Percentiles rank a stretch among this genome's conserved stretches.
phyloP scores from a whole-genome alignment of 306 rosid species.

The Biancaea sappan region DNA sequence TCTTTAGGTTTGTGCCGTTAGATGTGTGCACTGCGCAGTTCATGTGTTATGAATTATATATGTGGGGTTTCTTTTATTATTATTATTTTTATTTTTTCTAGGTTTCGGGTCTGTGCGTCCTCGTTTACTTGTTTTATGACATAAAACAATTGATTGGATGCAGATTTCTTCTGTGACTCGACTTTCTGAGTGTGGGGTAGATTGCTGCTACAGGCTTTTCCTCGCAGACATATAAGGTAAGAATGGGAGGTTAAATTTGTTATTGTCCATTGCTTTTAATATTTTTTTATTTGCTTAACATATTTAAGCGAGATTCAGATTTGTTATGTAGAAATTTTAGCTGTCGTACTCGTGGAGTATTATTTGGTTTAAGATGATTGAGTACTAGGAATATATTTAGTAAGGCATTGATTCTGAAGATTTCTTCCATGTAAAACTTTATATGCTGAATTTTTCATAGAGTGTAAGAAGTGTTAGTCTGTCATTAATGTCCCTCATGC shows the following conservation, averaged over 20 bases:
- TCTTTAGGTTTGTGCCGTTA: not conserved
- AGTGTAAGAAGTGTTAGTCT: not conserved
- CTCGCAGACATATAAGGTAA: conserved; percentile 18
- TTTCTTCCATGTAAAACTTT: not conserved
- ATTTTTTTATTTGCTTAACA: not conserved
- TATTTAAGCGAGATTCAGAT: not conserved
- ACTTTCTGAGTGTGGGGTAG: no score
- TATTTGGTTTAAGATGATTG: not conserved
- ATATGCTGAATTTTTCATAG: not conserved
- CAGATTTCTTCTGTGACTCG: not conserved
- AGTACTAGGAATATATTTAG: no score
- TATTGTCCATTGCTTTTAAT: not conserved
- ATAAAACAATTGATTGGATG: not conserved
- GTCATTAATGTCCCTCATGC: not conserved
- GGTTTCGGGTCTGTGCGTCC: not conserved
- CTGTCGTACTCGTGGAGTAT: not conserved
- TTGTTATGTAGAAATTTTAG: not conserved
- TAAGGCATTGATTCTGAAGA: not conserved
- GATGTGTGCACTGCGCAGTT: not conserved
- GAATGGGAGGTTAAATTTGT: conserved; percentile 6
- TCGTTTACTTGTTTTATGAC: not conserved
- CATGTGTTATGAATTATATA: not conserved
- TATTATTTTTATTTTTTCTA: no score
- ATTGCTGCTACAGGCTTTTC: not conserved
- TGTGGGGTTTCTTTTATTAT: not conserved